These are phyloP conservation scores for Erysimum cheiranthoides DNA, from an alignment of 345 rosid species.

Conservation along the genomic window DNA sequence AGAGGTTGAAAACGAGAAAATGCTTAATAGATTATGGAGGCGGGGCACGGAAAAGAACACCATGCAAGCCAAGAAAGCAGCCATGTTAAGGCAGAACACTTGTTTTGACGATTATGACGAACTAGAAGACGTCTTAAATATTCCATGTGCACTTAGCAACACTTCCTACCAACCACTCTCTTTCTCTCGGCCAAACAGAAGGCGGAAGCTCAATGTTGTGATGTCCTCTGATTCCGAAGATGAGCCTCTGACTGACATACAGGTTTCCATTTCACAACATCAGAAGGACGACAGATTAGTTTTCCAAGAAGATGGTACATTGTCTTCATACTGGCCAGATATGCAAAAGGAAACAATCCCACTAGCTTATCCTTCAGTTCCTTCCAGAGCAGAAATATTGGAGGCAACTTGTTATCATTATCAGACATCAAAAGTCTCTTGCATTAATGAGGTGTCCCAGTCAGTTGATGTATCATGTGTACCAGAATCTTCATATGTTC, in stretches of 20 bases:
- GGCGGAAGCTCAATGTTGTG: conserved; percentile 60
- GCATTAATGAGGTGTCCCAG: conserved; percentile 47
- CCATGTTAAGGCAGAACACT: conserved; percentile 68
- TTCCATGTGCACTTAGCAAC: conserved; percentile 47
- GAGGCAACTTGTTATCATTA: conserved; percentile 47
- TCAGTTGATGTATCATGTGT: conserved; percentile 71
- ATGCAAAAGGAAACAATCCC: conserved; percentile 46
- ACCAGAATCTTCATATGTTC: conserved; percentile 85
- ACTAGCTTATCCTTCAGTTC: conserved; percentile 43
- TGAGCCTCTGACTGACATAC: conserved; percentile 48
- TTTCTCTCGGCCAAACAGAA: conserved; percentile 46
- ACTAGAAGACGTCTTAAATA: conserved; percentile 46
- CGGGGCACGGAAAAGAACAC: conserved; percentile 47
- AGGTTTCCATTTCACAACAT: conserved; percentile 36
- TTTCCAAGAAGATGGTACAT: conserved; percentile 40
- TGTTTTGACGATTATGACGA: conserved; percentile 55
- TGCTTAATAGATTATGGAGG: conserved; percentile 46
- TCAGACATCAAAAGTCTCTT: conserved; percentile 45
- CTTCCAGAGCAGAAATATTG: conserved; percentile 40
- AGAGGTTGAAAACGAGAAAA: conserved; percentile 52
- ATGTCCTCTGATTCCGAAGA: conserved; percentile 90
- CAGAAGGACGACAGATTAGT: conserved; percentile 41
- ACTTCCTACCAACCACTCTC: conserved; percentile 56
- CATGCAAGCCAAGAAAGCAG: conserved; percentile 76
- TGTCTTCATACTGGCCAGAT: conserved; percentile 44